Evolutionary conservation across 2,329 filamentous ascomycete species (phyloP), one percentile per base, ranked within the genome.

Genomic region (Exophiala aquamarina): DNA sequence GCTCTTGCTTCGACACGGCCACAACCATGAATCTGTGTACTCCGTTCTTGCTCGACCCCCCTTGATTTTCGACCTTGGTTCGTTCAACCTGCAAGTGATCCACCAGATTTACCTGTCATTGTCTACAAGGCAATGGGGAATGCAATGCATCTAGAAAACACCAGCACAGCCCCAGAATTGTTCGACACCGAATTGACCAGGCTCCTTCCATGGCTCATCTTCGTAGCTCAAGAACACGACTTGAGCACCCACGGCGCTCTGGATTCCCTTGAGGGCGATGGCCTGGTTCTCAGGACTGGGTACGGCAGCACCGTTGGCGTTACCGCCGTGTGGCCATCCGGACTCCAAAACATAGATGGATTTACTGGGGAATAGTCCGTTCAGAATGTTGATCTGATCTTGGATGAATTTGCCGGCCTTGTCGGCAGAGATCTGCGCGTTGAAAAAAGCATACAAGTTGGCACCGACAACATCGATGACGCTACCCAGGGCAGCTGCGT

Each of bases 391-490:
- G 56, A 95, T 80, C 78, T 95, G 84, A 60, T 75, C 65, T 57
- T 76, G 71, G 60, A 91, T 87, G 68, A 96, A 96, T 42, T 73
- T 66, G 65, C 92, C 92, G 45, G 91, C 90, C 41, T 78, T 63
- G 3, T 70, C 62, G 51, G 90, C 79, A 18, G 70, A 64, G 56
- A 84, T 78, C 49, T 78, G 73, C 36, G 81, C 66, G 77, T 94
- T 94, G 86, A 96, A 97, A 86, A 87, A 96, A 59, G 91, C 84
- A 75, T 97, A 91, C 63, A 94, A 83, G 79, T 96, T 95, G 70
- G 82, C 83, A 69, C 85, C 87, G 29, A 89, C 79, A 52, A 94
- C 75, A 65, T 95, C 90, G 49, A 96, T 77, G 61, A 77, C 79
- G 28, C 63, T 61, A 79, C 92, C 96, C 54, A 96, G 78, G 39